These are phyloP conservation scores for Neofusicoccum cordaticola DNA, from an alignment of 2,329 filamentous ascomycete genomes.

Conservation along the genomic window DNA sequence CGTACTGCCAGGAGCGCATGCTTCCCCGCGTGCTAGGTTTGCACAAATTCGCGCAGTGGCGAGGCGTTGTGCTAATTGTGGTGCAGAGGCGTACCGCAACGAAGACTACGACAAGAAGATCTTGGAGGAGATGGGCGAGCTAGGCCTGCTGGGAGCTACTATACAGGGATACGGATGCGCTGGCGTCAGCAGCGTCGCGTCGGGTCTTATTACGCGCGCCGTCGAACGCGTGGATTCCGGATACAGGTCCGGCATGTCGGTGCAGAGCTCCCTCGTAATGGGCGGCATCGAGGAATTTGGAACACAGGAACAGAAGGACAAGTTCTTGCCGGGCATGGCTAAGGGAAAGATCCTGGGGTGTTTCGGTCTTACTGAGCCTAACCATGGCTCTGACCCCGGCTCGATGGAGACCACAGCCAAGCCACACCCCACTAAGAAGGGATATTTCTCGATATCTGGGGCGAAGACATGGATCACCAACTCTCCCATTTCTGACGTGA, in stretches of 20 bases:
- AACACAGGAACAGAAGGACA: slow-evolving; percentile 81
- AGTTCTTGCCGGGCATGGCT: slow-evolving; percentile 75
- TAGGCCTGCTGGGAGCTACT: slow-evolving; percentile 82
- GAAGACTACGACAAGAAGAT: slow-evolving; percentile 85
- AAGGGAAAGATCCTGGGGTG: slow-evolving; percentile 79
- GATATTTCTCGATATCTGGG: slow-evolving; percentile 74
- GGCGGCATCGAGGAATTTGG: slow-evolving; percentile 87
- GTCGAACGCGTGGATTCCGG: slow-evolving; percentile 90
- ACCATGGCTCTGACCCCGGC: slow-evolving; percentile 87
- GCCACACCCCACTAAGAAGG: slow-evolving; percentile 78
- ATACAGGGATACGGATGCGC: slow-evolving; percentile 88
- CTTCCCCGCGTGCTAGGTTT: slow-evolving; percentile 80
- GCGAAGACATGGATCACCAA: slow-evolving; percentile 97
- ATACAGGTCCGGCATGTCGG: slow-evolving; percentile 89
- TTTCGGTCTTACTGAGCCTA: slow-evolving; percentile 88
- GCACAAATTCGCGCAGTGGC: background rate
- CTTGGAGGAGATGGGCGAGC: slow-evolving; percentile 85
- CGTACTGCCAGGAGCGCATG: slow-evolving; percentile 90
- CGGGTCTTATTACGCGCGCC: slow-evolving; percentile 84
- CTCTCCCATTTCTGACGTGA: slow-evolving; percentile 80
- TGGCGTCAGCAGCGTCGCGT: slow-evolving; percentile 80
- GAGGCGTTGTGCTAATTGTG: background rate
- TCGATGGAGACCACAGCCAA: slow-evolving; percentile 88
- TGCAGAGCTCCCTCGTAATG: slow-evolving; percentile 91
- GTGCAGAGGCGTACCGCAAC: slow-evolving; percentile 75